Base-by-base conservation (phyloP, 192 early-diverging fungal species). In the Pilobolus umbonatus region DNA sequence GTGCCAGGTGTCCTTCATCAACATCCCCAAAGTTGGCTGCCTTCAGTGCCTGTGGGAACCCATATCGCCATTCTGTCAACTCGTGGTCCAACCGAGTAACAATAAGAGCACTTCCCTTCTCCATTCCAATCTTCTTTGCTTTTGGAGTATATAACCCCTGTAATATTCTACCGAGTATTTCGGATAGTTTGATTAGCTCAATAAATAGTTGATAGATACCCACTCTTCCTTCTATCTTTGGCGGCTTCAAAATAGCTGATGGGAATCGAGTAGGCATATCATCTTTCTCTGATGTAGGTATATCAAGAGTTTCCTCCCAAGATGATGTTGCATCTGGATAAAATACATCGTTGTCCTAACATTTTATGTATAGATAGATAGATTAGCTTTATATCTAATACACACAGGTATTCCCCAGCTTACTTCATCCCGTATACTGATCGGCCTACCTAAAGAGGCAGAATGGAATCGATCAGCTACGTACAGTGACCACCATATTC, bases 401-500 rank as follows among this genome's bases (percentile, higher is more conserved):
- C 5, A 29, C 24, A 49, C 47, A 49, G 24, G 4, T 54, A 10
- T 24, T 32, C 14, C 14, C 1, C 21, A 31, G 15, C 1, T 57
- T 44, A 59, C 64, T 45, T 69, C 67, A 45, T 82, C 75, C 22
- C 70, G 65, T 57, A 77, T 82, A 9, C 66, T 62, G 8, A 77
- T 51, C 19, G 77, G 71, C 56, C 86, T 76, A n/a, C 89, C 89
- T 25, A 87, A 75, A 19, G 72, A 76, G 12, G 85, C 81, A 32
- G 84, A 83, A 36, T 77, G 68, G 67, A 85, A 83, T 30, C 85
- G 70, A 63, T 91, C 89, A 45, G 83, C 73, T 0, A 88, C 64
- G 45, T 83, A 88, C 55, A 81, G 79, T 8, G 81, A 65, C 89
- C 89, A 91, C 87, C 87, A 91, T 4, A 86, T 73, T 15, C 87